Conservation (phyloP, 371 early-diverging fungal genomes). For the Mucor velutinosus region DNA sequence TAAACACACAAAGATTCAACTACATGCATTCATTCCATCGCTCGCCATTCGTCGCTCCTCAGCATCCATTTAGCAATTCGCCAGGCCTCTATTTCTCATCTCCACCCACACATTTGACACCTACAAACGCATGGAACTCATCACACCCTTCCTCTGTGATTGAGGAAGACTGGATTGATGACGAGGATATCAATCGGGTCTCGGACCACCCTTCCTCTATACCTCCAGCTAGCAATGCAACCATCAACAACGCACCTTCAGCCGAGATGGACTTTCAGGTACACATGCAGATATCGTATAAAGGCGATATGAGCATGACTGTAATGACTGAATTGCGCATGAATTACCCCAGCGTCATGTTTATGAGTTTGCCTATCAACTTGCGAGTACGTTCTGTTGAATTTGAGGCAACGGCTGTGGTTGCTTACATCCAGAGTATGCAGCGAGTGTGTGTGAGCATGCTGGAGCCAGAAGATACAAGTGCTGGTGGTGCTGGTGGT, state of each 20-base stretch:
- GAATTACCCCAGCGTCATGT: constrained; percentile 90
- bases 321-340: constrained; percentile 85
- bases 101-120: not conserved
- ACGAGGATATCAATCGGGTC: constrained; percentile 34
- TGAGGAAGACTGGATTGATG: constrained; percentile 54
- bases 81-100: constrained; percentile 12
- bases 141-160: constrained; percentile 22
- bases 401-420: constrained; percentile 84
- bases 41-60: constrained; percentile 54
- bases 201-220: constrained; percentile 11
- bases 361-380: constrained; percentile 88
- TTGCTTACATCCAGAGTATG: constrained; percentile 80
- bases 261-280: constrained; percentile 77
- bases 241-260: constrained; percentile 13
- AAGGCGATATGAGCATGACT: constrained; percentile 86
- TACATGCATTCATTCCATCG: constrained; percentile 53
- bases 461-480: constrained; percentile 71
- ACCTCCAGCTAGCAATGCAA: constrained; percentile 2
- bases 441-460: constrained; percentile 87
- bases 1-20: constrained; percentile 37
- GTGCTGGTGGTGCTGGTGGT: not conserved
- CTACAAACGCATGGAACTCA: constrained; percentile 7
- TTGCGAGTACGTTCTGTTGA: constrained; percentile 81
- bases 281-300: constrained; percentile 72
- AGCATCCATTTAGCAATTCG: constrained; percentile 42